phyloP scores from a whole-genome alignment of 2,329 filamentous ascomycete genomes.

The Lasiodiplodia citricola region DNA sequence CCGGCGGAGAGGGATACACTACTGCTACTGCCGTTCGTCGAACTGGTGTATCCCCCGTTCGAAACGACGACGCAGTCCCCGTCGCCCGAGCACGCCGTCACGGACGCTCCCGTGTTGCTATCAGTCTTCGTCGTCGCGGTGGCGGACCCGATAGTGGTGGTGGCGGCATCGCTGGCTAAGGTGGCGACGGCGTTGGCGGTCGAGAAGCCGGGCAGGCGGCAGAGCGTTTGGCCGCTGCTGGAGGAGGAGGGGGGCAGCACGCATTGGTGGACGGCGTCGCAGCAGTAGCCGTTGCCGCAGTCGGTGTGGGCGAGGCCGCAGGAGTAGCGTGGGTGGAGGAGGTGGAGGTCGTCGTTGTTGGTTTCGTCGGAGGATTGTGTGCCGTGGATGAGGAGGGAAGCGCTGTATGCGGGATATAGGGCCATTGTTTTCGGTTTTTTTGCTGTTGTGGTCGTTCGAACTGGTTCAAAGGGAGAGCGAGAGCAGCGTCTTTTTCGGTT shows the following conservation, averaged over 20 bases:
- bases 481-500: not conserved
- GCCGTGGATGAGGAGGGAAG: not conserved
- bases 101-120: not conserved
- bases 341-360: not conserved
- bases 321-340: constrained; percentile 5
- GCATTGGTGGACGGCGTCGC: not conserved
- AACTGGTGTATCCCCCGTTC: not conserved
- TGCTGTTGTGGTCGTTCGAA: not conserved
- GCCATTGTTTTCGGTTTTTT: not conserved
- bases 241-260: not conserved
- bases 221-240: not conserved
- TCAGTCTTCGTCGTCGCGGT: not conserved
- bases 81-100: not conserved
- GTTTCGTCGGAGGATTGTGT: not conserved
- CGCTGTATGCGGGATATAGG: not conserved
- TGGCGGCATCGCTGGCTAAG: not conserved
- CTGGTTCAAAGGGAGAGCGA: not conserved
- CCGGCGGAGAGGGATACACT: not conserved
- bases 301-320: constrained; percentile 13
- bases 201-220: not conserved
- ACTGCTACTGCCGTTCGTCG: not conserved
- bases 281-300: constrained; percentile 11
- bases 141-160: not conserved
- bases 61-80: not conserved
- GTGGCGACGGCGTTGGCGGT: not conserved